These are phyloP conservation scores for Tricholoma furcatifolium DNA, from an alignment of 768 basidiomycete genomes.

Conservation along the genomic window DNA sequence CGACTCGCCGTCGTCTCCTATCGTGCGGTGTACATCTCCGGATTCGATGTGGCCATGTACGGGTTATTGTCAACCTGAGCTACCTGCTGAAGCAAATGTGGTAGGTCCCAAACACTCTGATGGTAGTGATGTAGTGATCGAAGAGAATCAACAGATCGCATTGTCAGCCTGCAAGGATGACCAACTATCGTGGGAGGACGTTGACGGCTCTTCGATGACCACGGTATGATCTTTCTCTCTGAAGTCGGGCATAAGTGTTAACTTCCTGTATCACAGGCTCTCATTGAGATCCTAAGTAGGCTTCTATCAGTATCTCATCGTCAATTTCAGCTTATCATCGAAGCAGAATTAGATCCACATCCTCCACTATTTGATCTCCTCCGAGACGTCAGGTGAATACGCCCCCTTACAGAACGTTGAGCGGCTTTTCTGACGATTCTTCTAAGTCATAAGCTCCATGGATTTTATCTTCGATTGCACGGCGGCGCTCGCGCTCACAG, in stretches of 20 bases:
- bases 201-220: conserved; percentile 37
- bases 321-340: background rate
- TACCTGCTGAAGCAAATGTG: conserved; percentile 25
- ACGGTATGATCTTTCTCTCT: conserved; percentile 19
- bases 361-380: conserved; percentile 29
- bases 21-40: conserved; percentile 27
- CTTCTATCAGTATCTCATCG: background rate
- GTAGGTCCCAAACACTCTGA: conserved; percentile 18
- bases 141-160: conserved; percentile 26
- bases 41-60: conserved; percentile 28
- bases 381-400: conserved; percentile 23
- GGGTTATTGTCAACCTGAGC: conserved; percentile 25
- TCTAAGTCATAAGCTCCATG: conserved; percentile 31
- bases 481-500: conserved; percentile 22
- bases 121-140: background rate
- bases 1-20: conserved; percentile 19
- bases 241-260: background rate
- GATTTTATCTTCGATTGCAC: conserved; percentile 28
- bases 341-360: conserved; percentile 26
- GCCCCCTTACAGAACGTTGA: background rate
- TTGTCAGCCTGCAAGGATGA: conserved; percentile 36
- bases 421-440: background rate
- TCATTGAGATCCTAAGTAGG: conserved; percentile 22
- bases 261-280: conserved; percentile 6
- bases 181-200: conserved; percentile 37